Conservation (phyloP, 2,329 filamentous ascomycete species). For the Ophiostoma pallidulum region DNA sequence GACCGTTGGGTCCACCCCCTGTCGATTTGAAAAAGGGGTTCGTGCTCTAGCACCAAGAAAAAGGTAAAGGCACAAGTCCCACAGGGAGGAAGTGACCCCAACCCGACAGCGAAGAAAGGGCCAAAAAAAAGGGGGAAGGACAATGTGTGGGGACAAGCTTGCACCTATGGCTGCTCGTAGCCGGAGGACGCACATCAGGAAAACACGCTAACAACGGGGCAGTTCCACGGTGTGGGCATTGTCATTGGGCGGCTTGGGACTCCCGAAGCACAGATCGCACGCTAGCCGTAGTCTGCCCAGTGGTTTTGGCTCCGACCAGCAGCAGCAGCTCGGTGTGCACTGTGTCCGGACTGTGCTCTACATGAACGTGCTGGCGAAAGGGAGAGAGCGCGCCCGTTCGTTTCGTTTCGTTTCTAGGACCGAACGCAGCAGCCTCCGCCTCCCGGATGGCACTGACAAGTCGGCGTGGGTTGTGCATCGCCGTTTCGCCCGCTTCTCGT, state of each 20-base stretch:
- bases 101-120: too few species aligned
- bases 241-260: slow-evolving; percentile 8
- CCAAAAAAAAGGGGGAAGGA: slow-evolving; percentile 5
- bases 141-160: slow-evolving; percentile 10
- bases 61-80: not conserved
- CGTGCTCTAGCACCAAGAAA: slow-evolving; percentile 12
- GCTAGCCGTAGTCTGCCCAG: too few species aligned
- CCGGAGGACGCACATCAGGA: slow-evolving; percentile 1
- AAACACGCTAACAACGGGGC: not conserved
- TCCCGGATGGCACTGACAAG: too few species aligned
- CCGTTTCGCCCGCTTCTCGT: not conserved
- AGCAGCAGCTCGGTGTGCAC: too few species aligned
- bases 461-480: too few species aligned
- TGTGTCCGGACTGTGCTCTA: not conserved
- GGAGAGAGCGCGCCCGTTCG: too few species aligned
- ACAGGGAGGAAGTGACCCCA: too few species aligned
- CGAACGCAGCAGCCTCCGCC: too few species aligned
- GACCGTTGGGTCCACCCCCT: slow-evolving; percentile 13
- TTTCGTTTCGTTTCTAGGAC: slow-evolving; percentile 6
- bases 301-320: too few species aligned
- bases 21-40: slow-evolving; percentile 15
- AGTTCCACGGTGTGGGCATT: not conserved
- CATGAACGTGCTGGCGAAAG: too few species aligned
- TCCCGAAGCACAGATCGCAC: slow-evolving; percentile 13
- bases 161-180: slow-evolving; percentile 6